Conservation (phyloP, 495 filamentous ascomycete genomes). For the Gamarada debralockiae region DNA sequence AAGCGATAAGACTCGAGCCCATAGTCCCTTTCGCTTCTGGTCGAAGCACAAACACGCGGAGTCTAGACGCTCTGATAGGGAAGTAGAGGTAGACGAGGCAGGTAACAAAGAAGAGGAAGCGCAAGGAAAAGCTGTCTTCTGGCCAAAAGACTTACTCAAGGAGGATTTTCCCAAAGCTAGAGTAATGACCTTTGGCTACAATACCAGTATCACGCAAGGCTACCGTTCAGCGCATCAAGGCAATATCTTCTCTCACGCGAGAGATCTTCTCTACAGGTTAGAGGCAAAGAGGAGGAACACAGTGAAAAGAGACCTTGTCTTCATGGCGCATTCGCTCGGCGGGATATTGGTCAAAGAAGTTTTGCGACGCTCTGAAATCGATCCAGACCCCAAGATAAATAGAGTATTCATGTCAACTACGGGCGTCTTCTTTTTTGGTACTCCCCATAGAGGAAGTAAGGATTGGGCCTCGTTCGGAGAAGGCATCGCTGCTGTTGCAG, state of each 20-base stretch:
- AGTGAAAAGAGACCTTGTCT: not conserved
- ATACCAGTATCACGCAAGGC: not conserved
- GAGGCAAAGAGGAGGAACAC: not conserved
- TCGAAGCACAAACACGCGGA: not conserved
- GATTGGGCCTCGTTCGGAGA: constrained; percentile 12
- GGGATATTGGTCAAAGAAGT: constrained; percentile 6
- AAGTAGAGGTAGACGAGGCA: not conserved
- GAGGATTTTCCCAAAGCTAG: constrained; percentile 1
- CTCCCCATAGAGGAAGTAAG: constrained; percentile 32
- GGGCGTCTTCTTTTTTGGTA: constrained; percentile 38
- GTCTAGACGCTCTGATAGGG: not conserved
- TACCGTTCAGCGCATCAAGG: not conserved
- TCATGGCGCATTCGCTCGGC: constrained; percentile 7
- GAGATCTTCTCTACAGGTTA: not conserved
- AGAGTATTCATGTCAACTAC: constrained; percentile 26
- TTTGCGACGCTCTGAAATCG: not conserved
- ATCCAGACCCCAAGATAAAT: constrained; percentile 24
- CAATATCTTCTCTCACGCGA: constrained; percentile 2
- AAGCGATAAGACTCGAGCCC: not conserved
- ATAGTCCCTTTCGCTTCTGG: not conserved
- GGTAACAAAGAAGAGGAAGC: not conserved
- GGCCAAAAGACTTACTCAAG: constrained; percentile 1
- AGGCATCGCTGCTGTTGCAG: not conserved
- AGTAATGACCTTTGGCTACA: constrained; percentile 11
- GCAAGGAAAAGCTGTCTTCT: not conserved